Conservation (phyloP, 441 rosid genomes). For the Sinapis alba region DNA sequence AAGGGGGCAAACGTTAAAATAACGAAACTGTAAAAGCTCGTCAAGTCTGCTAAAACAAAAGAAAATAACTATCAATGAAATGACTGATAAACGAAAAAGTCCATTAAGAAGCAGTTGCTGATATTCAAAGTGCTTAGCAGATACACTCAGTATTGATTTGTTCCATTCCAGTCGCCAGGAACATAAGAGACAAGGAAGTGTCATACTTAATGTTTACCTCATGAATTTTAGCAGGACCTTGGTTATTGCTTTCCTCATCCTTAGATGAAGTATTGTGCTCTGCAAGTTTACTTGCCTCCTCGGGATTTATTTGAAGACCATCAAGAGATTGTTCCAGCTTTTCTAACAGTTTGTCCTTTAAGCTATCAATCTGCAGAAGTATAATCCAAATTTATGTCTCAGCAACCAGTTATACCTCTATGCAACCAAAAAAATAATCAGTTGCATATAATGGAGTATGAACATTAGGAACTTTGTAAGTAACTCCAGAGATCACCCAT, state of each 20-base stretch:
- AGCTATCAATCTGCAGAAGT: slow-evolving; percentile 75
- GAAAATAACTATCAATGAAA: slow-evolving; percentile 18
- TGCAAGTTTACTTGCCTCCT: slow-evolving; percentile 45
- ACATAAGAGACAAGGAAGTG: slow-evolving; percentile 20
- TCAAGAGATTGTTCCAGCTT: slow-evolving; percentile 88
- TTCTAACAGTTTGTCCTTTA: slow-evolving; percentile 84
- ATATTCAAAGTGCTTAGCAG: slow-evolving; percentile 9
- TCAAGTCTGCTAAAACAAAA: slow-evolving; percentile 31
- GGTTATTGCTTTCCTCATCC: slow-evolving; percentile 43
- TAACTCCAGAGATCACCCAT: slow-evolving; percentile 18
- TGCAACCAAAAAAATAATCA: slow-evolving; percentile 5
- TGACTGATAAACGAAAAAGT: slow-evolving; percentile 3
- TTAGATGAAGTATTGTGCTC: slow-evolving; percentile 51
- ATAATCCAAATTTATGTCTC: slow-evolving; percentile 20
- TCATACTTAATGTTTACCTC: slow-evolving; percentile 54
- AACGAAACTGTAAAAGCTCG: not conserved
- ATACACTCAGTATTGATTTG: slow-evolving; percentile 6
- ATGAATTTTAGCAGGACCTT: slow-evolving; percentile 45
- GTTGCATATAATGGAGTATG: slow-evolving; percentile 8
- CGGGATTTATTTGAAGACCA: slow-evolving; percentile 68
- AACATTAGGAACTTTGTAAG: slow-evolving; percentile 9
- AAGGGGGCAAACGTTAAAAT: not conserved
- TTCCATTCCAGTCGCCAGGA: slow-evolving; percentile 19
- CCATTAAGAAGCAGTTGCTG: not conserved
- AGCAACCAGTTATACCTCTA: slow-evolving; percentile 14